Evolutionary conservation across 1,139 yeast genomes (phyloP), one percentile per base, ranked within the genome.

Genomic region (Debaryomyces sp.): DNA sequence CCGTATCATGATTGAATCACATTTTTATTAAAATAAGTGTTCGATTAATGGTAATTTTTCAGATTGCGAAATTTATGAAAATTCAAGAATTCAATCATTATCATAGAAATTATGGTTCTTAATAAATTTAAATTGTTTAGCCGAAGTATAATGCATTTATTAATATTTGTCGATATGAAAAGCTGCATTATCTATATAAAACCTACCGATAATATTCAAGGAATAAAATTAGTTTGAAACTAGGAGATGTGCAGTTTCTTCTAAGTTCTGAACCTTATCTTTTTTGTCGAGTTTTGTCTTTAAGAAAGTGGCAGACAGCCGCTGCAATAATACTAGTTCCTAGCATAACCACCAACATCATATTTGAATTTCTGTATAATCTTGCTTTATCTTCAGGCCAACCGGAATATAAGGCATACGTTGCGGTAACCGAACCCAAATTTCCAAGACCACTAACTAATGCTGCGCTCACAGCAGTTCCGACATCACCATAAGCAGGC

Each of bases 381-480:
- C 90, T 71, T 2, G 75, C 73, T 10, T 64, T 74, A 64, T 90
- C 96, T 1, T 77, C 87, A 0, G 95, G 92, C 96, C 96, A 90
- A 4, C 96, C 96, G 21, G 81, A 67, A 67, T 89, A 89, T 44
- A 89, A 76, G 0, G 96, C 96, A 62, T 89, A 89, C 1, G 96
- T 87, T 4, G 95, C 87, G 29, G 87, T 82, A 23, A 89, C 96
- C 1, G 92, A 84, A 13, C 96, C 96, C 57, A 89, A 76, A 64
- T 89, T 89, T 44, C 96, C 96, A 48, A 89, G 73, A 1, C 96
- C 96, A 54, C 91, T 84, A 8, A 89, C 94, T 41, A 89, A 67
- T 0, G 96, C 96, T 8, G 91, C 81, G 45, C 91, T 80, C 15
- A 87, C 91, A 2, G 96, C 96, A 48, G 85, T 76, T 5, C 96